A percentile compares a stretch with the other conserved stretches of the same genome.
Evolutionary conservation across 129 eudicot species (phyloP).

Genomic region (Heracleum sosnowskyi): DNA sequence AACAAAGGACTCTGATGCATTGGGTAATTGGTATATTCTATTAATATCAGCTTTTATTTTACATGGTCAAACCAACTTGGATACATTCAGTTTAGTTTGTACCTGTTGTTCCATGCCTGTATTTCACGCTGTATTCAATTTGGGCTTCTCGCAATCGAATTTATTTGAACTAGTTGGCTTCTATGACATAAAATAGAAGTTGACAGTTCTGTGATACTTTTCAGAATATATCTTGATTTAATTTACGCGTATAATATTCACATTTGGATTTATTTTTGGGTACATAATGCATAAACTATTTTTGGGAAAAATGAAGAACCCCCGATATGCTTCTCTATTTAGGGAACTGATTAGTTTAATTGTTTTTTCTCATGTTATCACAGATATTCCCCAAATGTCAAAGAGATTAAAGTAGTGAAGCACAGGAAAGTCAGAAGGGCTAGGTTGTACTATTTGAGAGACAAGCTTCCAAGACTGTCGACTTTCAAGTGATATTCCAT

Average conservation of each 20-base stretch:
- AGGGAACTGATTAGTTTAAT: slow-evolving; percentile 1
- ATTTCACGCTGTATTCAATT: neutral
- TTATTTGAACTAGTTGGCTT: neutral
- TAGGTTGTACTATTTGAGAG: slow-evolving; percentile 75
- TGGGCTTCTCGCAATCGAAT: neutral
- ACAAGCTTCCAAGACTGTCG: slow-evolving; percentile 91
- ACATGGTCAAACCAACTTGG: neutral
- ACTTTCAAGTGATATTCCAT: slow-evolving; percentile 51
- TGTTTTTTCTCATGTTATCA: neutral
- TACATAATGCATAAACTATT: neutral
- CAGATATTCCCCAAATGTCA: slow-evolving; percentile 84
- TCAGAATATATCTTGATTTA: neutral
- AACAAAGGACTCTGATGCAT: neutral
- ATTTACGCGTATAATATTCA: neutral
- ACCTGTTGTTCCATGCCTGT: neutral
- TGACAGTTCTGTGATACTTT: neutral
- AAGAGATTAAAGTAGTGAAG: slow-evolving; percentile 66
- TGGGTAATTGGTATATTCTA: neutral
- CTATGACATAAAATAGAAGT: neutral
- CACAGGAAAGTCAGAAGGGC: slow-evolving; percentile 93
- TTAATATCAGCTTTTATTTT: neutral
- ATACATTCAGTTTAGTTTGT: neutral
- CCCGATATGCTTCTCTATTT: neutral
- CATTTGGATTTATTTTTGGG: neutral
- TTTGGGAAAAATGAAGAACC: neutral